Percentiles rank a stretch among this genome's conserved stretches.
These are phyloP conservation scores for Alternaria angustiovoidea DNA, from an alignment of 2,329 filamentous ascomycete species.

Conservation along the genomic window DNA sequence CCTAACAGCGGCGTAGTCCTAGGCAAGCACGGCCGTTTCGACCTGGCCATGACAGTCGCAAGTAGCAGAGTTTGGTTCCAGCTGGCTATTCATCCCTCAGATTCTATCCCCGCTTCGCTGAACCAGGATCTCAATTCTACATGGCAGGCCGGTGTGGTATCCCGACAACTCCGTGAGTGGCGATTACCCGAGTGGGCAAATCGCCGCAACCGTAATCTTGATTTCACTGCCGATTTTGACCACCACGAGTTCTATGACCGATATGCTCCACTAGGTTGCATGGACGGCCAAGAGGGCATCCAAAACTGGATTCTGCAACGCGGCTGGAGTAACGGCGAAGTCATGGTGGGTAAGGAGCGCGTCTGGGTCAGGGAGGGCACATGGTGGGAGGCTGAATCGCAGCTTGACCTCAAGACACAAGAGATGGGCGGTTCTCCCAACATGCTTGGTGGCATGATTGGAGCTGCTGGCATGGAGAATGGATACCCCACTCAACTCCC, in stretches of 20 bases:
- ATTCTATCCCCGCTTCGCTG: slow-evolving; percentile 79
- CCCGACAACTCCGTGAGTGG: slow-evolving; percentile 91
- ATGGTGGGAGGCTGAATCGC: slow-evolving; percentile 98
- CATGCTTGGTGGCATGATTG: slow-evolving; percentile 61
- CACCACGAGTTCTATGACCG: slow-evolving; percentile 87
- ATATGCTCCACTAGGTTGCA: slow-evolving; percentile 84
- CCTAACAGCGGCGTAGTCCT: slow-evolving; percentile 80
- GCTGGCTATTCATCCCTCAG: slow-evolving; percentile 87
- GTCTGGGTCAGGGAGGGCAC: slow-evolving; percentile 94
- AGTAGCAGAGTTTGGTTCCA: slow-evolving; percentile 97
- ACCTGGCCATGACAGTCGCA: slow-evolving; percentile 75
- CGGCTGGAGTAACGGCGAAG: slow-evolving; percentile 98
- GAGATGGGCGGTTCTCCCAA: slow-evolving; percentile 50
- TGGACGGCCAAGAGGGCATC: slow-evolving; percentile 88
- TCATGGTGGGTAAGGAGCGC: slow-evolving; percentile 87
- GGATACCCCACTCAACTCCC: slow-evolving; percentile 71
- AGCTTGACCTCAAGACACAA: slow-evolving; percentile 85
- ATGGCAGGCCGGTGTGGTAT: slow-evolving; percentile 94
- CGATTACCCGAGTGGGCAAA: slow-evolving; percentile 96
- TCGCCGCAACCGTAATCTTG: slow-evolving; percentile 84
- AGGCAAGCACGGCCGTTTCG: slow-evolving; percentile 79
- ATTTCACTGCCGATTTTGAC: slow-evolving; percentile 97
- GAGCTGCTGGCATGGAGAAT: slow-evolving; percentile 70
- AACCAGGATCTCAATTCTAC: slow-evolving; percentile 78
- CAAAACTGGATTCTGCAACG: slow-evolving; percentile 94